A percentile compares a stretch with the other conserved stretches of the same genome.
Conservation (phyloP, 179 eudicot genomes). For the Silene coronaria region DNA sequence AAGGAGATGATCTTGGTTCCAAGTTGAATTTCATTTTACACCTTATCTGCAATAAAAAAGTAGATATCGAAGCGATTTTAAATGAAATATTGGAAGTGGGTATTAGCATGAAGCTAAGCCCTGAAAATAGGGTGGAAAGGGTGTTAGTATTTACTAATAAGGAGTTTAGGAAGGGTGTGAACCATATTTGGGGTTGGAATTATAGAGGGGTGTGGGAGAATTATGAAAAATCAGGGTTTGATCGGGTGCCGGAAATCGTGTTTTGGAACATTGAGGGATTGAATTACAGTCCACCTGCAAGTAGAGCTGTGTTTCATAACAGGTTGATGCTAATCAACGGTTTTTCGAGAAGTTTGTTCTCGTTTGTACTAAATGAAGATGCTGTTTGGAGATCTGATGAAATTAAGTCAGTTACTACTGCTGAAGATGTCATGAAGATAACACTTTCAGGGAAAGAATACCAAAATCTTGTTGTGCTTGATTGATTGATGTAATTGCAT, state of each 20-base stretch:
- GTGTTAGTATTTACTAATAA: conserved; percentile 25
- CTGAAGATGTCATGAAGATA: conserved; percentile 24
- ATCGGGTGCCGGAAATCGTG: conserved; percentile 21
- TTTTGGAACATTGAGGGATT: conserved; percentile 26
- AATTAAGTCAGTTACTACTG: conserved; percentile 20
- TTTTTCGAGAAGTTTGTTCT: conserved; percentile 19
- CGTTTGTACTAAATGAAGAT: conserved; percentile 18
- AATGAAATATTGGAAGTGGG: conserved; percentile 17
- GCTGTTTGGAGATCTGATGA: conserved; percentile 20
- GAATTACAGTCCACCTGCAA: conserved; percentile 15
- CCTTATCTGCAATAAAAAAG: conserved; percentile 12
- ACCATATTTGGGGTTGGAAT: conserved; percentile 26
- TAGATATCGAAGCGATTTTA: conserved; percentile 17
- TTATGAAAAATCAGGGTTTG: conserved; percentile 18
- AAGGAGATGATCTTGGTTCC: conserved; percentile 19
- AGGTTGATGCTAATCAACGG: conserved; percentile 15
- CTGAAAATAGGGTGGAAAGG: conserved; percentile 18
- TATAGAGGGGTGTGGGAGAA: conserved; percentile 23
- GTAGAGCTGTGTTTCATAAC: background rate
- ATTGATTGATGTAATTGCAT: background rate
- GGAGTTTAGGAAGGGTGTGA: conserved; percentile 15
- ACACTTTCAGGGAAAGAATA: background rate
- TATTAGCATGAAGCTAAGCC: conserved; percentile 7
- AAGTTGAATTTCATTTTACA: conserved; percentile 18
- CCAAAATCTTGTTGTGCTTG: background rate